phyloP scores from a whole-genome alignment of 768 basidiomycete species.

The Pseudohyphozyma bogoriensis region DNA sequence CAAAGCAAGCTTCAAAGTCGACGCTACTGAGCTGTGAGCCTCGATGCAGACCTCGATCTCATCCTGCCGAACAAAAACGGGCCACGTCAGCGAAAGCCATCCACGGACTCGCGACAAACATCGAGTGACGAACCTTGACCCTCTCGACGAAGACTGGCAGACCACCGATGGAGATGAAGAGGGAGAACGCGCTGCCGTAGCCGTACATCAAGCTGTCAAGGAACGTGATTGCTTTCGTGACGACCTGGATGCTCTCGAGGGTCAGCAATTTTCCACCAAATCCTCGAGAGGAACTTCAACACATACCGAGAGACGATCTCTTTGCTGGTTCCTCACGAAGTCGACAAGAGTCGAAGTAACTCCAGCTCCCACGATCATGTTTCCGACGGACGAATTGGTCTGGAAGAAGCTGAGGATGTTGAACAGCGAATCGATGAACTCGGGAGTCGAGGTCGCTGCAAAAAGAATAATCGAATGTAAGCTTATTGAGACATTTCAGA shows the following conservation, averaged over 20 bases:
- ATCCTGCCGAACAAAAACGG: constrained; percentile 43
- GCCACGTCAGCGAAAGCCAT: no score
- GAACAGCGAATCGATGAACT: constrained; percentile 60
- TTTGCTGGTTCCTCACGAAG: constrained; percentile 65
- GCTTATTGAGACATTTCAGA: no score
- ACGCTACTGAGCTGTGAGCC: constrained; percentile 44
- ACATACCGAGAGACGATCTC: constrained; percentile 54
- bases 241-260: no score
- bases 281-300: no score
- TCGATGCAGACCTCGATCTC: constrained; percentile 60
- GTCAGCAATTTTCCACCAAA: no score
- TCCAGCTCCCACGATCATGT: constrained; percentile 91
- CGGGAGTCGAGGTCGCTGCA: constrained; percentile 34
- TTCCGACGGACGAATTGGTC: constrained; percentile 71
- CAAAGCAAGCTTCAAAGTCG: constrained; percentile 16
- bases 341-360: constrained; percentile 80
- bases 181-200: constrained; percentile 71
- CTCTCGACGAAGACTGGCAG: constrained; percentile 74
- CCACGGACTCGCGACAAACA: no score
- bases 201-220: constrained; percentile 87
- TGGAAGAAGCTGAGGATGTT: constrained; percentile 80
- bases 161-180: constrained; percentile 75
- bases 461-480: background rate
- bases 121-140: constrained; percentile 50
- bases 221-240: constrained; percentile 83